These are phyloP conservation scores for Metschnikowia similis DNA, from an alignment of 805 yeast species.

Conservation along the genomic window DNA sequence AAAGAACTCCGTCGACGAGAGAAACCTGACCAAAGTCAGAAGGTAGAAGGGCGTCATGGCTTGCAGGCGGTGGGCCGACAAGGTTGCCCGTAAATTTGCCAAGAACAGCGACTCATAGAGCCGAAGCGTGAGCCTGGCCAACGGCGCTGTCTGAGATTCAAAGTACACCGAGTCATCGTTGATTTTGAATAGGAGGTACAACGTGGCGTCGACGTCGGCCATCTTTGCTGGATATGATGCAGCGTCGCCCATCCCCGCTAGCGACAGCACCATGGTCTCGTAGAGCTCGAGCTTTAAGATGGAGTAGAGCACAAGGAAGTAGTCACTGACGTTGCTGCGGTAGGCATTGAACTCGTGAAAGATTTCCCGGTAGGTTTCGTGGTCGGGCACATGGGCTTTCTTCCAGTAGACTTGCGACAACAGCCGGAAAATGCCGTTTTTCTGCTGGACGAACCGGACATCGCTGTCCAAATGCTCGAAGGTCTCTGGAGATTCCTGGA, in stretches of 20 bases:
- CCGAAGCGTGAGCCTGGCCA: constrained; percentile 24
- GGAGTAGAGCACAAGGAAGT: constrained; percentile 68
- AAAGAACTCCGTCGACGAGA: constrained; percentile 59
- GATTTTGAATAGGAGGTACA: constrained; percentile 55
- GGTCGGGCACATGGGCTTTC: constrained; percentile 50
- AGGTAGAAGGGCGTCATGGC: constrained; percentile 6
- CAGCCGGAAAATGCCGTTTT: constrained; percentile 40
- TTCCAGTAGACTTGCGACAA: constrained; percentile 65
- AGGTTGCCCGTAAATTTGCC: constrained; percentile 13
- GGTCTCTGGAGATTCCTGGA: constrained; percentile 19
- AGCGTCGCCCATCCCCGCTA: not conserved
- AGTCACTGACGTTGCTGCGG: constrained; percentile 71
- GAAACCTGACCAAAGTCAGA: constrained; percentile 23
- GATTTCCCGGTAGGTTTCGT: constrained; percentile 24
- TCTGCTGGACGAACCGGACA: constrained; percentile 15
- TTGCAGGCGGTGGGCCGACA: constrained; percentile 4
- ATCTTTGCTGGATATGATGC: not conserved
- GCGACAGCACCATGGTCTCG: constrained; percentile 29
- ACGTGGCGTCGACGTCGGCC: constrained; percentile 49
- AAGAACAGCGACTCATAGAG: constrained; percentile 24
- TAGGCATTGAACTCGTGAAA: constrained; percentile 61
- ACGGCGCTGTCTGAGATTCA: constrained; percentile 21
- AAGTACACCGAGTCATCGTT: constrained; percentile 47
- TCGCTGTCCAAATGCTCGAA: constrained; percentile 15
- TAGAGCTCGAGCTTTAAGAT: constrained; percentile 54